These are phyloP conservation scores for Talaromyces thailandensis DNA, from an alignment of 495 filamentous ascomycete genomes.

Conservation along the genomic window DNA sequence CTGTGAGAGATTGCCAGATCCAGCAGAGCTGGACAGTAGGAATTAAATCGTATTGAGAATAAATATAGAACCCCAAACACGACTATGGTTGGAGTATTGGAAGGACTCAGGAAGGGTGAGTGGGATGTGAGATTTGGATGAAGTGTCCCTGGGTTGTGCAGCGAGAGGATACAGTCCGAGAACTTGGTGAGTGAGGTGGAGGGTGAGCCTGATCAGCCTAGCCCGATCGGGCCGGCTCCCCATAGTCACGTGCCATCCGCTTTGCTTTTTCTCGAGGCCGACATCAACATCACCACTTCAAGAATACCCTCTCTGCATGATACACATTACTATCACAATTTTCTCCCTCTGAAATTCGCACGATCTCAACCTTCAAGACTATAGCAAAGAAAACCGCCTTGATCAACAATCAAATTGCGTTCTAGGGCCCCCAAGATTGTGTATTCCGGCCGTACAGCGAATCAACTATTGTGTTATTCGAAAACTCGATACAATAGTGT, in stretches of 20 bases:
- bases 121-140: constrained; percentile 15
- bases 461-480: too few relatives aligned
- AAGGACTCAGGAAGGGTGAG: constrained; percentile 8
- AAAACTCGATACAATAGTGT: too few relatives aligned
- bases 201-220: constrained; percentile 1
- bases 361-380: too few relatives aligned
- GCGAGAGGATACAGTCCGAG: neutral
- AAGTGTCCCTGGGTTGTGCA: constrained; percentile 5
- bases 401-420: too few relatives aligned
- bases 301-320: too few relatives aligned
- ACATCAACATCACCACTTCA: neutral
- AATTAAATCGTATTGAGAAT: neutral
- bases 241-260: neutral
- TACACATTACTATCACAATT: too few relatives aligned
- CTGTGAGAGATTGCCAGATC: constrained; percentile 11
- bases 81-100: constrained; percentile 9
- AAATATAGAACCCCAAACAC: neutral
- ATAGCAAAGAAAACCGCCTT: too few relatives aligned
- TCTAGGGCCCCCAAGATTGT: too few relatives aligned
- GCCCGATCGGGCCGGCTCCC: neutral
- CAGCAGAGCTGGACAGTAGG: constrained; percentile 13
- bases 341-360: too few relatives aligned
- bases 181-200: neutral
- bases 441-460: too few relatives aligned
- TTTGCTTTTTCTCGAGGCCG: neutral